Conservation (phyloP, 345 rosid species). For the Moricandia arvensis region DNA sequence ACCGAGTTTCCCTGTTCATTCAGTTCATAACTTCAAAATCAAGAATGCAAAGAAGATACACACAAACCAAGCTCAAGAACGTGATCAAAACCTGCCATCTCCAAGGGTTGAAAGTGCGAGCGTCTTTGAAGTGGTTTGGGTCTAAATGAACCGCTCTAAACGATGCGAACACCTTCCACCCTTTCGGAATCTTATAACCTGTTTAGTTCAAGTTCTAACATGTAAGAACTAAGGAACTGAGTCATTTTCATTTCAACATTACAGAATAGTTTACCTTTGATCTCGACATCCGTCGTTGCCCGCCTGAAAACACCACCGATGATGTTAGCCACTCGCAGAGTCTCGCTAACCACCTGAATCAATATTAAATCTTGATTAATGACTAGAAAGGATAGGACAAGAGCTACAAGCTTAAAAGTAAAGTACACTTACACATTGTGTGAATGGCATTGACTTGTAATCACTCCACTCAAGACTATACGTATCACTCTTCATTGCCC, state of each 20-base stretch:
- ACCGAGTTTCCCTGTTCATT: constrained; percentile 50
- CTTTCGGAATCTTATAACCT: constrained; percentile 91
- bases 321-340: constrained; percentile 83
- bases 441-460: constrained; percentile 96
- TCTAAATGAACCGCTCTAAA: constrained; percentile 92
- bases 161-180: constrained; percentile 95
- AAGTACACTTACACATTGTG: constrained; percentile 78
- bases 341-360: constrained; percentile 85
- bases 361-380: background rate
- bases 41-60: background rate
- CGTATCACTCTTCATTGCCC: constrained; percentile 50
- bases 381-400: background rate
- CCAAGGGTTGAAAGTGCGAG: constrained; percentile 97
- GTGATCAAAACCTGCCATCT: constrained; percentile 59
- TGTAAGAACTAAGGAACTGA: background rate
- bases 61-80: background rate
- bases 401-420: background rate
- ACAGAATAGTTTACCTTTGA: constrained; percentile 53
- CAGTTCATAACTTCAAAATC: background rate
- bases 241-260: background rate
- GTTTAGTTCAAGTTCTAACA: background rate
- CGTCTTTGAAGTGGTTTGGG: constrained; percentile 74
- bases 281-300: constrained; percentile 63
- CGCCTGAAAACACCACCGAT: constrained; percentile 91
- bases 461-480: constrained; percentile 81